Evolutionary conservation across 2,329 filamentous ascomycete genomes (phyloP), one percentile per base, ranked within the genome.

Genomic region (Cercospora berteroae): DNA sequence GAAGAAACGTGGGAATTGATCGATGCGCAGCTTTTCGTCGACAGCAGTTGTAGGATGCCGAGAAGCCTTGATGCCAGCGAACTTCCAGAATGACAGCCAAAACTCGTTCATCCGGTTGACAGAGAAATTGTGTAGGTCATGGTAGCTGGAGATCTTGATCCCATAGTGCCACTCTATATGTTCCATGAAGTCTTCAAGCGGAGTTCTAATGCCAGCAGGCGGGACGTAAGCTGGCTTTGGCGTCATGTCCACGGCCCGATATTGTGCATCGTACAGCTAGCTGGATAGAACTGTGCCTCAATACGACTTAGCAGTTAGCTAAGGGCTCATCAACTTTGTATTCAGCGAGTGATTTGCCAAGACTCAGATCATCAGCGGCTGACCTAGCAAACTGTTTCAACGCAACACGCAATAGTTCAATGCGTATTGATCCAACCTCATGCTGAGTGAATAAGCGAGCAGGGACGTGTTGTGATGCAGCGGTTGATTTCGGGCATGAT

Each of bases 71-170:
- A 69, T 67, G 5, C 62, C 33, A 13, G 57, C 62, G 20, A 64
- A 69, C 12, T 59, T 67, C 67, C 67, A 69, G 31, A 69, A 65
- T 31, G 64, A 64, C 56, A 69, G 59, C 67, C 67, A 69, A 27
- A 69, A 69, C 23, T 69, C 67, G 52, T 69, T 67, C 61, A 69
- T 67, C 2, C 64, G 67, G 12, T 58, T 65, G 18, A 69, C 61
- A 6, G 67, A 69, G 57, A 67, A 69, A 55, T 56, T 18, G 23
- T 69, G 67, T 7, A 69, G 58, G 31, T 67, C 67, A 27, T 57
- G 62, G 57, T 69, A 69, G 18, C 31, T 42, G 7, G 62, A 25
- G 52, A 52, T 52, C 20, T 52, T 25, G 23, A 52, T 27, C 6
- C 7, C 48, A 52, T 52, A 25, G 20, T 52, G 39, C 10, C 56